Evolutionary conservation across 2,329 filamentous ascomycete genomes (phyloP).

Genomic region (Talaromyces sp.): DNA sequence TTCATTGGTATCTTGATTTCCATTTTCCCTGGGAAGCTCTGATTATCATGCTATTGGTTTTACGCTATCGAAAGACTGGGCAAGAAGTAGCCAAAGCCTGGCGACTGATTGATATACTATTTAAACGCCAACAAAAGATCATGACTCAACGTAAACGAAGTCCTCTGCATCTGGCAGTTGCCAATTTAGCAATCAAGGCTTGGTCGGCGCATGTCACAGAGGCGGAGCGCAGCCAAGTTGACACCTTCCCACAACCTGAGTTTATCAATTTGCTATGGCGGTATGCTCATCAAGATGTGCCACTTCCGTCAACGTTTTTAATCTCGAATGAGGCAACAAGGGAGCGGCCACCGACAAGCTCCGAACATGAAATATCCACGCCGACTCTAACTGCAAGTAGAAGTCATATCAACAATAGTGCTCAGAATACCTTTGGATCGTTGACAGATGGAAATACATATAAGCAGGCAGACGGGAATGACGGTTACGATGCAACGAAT

Average conservation of each 20-base stretch:
- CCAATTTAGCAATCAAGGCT: slow-evolving; percentile 27
- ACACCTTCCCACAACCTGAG: slow-evolving; percentile 23
- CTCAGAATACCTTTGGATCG: neutral
- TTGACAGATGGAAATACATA: neutral
- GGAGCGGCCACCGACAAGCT: neutral
- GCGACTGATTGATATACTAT: slow-evolving; percentile 45
- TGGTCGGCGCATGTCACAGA: slow-evolving; percentile 27
- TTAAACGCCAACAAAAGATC: slow-evolving; percentile 36
- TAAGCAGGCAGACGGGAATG: neutral
- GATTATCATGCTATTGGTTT: slow-evolving; percentile 48
- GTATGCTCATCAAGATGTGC: neutral
- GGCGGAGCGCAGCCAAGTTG: slow-evolving; percentile 20
- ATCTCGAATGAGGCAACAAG: neutral
- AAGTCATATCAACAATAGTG: neutral
- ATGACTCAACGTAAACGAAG: slow-evolving; percentile 18
- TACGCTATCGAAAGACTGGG: slow-evolving; percentile 35
- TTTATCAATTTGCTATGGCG: slow-evolving; percentile 20
- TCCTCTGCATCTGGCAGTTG: slow-evolving; percentile 25
- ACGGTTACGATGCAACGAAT: neutral
- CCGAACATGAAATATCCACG: neutral
- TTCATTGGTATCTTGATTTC: slow-evolving; percentile 45
- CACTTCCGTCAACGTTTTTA: neutral
- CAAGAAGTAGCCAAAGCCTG: slow-evolving; percentile 42
- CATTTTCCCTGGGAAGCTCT: slow-evolving; percentile 54
- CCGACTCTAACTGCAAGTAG: neutral